Evolutionary conservation across 768 basidiomycete species (phyloP).

Genomic region (Mrakia blollopis): DNA sequence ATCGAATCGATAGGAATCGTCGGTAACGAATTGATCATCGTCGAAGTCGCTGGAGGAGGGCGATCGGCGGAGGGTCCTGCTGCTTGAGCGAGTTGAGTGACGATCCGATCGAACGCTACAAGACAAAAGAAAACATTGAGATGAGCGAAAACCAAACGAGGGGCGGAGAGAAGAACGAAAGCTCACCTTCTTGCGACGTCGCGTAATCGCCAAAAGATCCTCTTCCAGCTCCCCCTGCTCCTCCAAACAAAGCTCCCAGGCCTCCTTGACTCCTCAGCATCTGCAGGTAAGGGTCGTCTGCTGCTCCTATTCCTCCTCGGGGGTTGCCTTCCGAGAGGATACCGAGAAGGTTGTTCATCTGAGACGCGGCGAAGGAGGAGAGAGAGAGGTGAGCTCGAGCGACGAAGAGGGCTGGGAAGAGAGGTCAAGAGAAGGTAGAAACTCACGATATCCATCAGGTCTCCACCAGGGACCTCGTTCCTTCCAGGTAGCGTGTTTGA

Average conservation of each 20-base stretch:
- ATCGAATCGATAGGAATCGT: constrained; percentile 41
- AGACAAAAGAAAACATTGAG: neutral
- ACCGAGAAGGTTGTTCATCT: constrained; percentile 25
- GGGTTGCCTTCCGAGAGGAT: neutral
- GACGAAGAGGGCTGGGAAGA: neutral
- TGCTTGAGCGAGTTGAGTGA: constrained; percentile 75
- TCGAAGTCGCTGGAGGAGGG: constrained; percentile 80
- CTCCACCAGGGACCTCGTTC: neutral
- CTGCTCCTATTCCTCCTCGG: neutral
- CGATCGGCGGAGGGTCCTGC: constrained; percentile 51
- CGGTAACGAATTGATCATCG: constrained; percentile 62
- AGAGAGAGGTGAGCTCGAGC: neutral
- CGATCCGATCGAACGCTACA: constrained; percentile 72
- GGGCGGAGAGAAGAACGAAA: neutral
- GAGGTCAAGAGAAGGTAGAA: neutral
- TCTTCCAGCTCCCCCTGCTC: constrained; percentile 46
- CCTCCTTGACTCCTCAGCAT: constrained; percentile 24
- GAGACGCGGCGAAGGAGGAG: neutral
- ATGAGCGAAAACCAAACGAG: neutral
- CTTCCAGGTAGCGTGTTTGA: neutral
- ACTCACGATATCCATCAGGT: constrained; percentile 24
- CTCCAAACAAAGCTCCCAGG: constrained; percentile 22
- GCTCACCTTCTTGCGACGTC: constrained; percentile 77
- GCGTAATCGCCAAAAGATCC: constrained; percentile 86
- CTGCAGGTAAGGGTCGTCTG: constrained; percentile 26